Base-by-base conservation (phyloP, 1,139 yeast species). In the Nakaseomyces glabratus region DNA sequence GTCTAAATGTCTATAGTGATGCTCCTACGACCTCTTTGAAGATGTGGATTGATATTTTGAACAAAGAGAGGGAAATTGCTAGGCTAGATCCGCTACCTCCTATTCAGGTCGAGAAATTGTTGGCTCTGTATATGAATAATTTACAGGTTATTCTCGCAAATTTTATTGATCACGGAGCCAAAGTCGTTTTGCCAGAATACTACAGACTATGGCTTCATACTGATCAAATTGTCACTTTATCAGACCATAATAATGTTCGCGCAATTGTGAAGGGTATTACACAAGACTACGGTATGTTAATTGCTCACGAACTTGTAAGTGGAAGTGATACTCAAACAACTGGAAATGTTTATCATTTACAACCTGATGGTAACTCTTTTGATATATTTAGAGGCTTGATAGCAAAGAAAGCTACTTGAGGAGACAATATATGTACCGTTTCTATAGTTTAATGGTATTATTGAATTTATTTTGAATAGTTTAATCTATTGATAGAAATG, bases 321-420 rank as follows among this genome's bases (percentile, higher is more conserved):
- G 57, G 57, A 3, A 45, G 59, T 6, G 51, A 59, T 13, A 66
- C 66, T 25, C 51, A 48, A 13, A 61, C 63, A 10, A 72, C 75
- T 3, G 81, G 84, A 1, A 68, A 65, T 24, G 60, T 55, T 3
- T 76, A 70, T 46, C 81, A 84, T 48, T 62, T 93, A 33, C 97
- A 86, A 55, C 98, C 99, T 0, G 98, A 93, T 56, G 98, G 98
- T 0, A 93, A 93, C 56, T 84, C 96, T 2, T 93, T 93, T 54
- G 98, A 93, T 55, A 88, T 93, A 66, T 81, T 90, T 63, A 81
- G 73, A 49, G 97, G 98, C 0, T 64, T 93, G 44, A 80, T 93
- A n/a, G 82, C 85, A 40, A 76, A 71, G 47, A 79, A 77, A 53
- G 30, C 15, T 9, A 17, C 21, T 4, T 26, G 21, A 22, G 21